Percentiles rank a stretch among this genome's conserved stretches.
phyloP scores from a whole-genome alignment of 208 protist genomes.

The Herpetomonas tarakana region DNA sequence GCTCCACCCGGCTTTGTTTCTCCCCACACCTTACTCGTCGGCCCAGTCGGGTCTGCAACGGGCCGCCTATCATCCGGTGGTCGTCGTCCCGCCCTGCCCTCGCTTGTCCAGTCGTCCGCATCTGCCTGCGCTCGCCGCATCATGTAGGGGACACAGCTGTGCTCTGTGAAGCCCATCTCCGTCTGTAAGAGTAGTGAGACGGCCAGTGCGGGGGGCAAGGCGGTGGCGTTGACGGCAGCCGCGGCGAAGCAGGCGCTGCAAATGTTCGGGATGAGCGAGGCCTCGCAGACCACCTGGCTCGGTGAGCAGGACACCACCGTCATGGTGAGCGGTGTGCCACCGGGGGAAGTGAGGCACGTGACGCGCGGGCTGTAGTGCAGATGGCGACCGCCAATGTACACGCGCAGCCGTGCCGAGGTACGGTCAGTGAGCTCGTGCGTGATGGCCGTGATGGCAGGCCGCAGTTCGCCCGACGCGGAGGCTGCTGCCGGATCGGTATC shows the following conservation, averaged over 20 bases:
- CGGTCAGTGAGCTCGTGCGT: slow-evolving; percentile 8
- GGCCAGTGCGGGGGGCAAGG: no score
- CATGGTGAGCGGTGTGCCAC: slow-evolving; percentile 6
- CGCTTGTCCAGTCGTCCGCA: no score
- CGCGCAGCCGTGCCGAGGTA: slow-evolving; percentile 10
- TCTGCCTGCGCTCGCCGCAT: no score
- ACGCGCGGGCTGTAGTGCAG: slow-evolving; percentile 45
- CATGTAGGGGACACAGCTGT: no score
- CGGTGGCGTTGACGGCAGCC: no score
- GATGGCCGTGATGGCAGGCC: slow-evolving; percentile 22
- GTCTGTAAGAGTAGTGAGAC: neutral
- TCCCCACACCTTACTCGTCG: no score
- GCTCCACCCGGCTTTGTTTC: no score
- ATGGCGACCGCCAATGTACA: slow-evolving; percentile 29
- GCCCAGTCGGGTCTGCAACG: no score
- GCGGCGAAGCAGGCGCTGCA: neutral
- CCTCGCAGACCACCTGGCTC: slow-evolving; percentile 9
- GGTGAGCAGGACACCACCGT: slow-evolving; percentile 4
- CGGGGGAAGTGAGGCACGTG: slow-evolving; percentile 10
- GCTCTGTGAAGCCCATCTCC: no score
- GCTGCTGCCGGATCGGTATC: no score
- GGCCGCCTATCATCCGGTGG: no score
- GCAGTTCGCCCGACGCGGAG: slow-evolving; percentile 10
- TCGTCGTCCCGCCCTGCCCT: no score
- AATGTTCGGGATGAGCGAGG: slow-evolving; percentile 16